A percentile compares a stretch with the other conserved stretches of the same genome.
Evolutionary conservation across 179 eudicot genomes (phyloP).

Genomic region (Beta lomatogona): DNA sequence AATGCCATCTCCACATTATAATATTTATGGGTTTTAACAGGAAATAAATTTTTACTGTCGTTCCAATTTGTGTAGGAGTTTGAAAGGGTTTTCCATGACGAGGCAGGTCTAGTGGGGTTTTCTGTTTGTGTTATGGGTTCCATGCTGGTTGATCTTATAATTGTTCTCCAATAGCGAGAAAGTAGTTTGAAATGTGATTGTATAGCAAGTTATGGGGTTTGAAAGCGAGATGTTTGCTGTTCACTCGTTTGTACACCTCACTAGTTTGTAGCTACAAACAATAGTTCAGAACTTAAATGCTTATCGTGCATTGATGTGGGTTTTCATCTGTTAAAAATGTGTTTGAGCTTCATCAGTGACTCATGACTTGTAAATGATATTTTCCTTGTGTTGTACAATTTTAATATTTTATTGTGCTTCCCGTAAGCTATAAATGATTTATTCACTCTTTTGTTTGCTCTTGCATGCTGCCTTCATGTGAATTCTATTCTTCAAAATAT

Average conservation of each 20-base stretch:
- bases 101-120: not conserved
- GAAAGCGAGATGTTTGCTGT: not conserved
- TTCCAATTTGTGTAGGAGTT: not conserved
- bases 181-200: not conserved
- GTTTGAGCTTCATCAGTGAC: not conserved
- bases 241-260: not conserved
- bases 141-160: not conserved
- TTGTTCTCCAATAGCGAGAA: not conserved
- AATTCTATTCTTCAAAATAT: not conserved
- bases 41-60: not conserved
- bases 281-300: not conserved
- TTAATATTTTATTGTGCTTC: not conserved
- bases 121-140: not conserved
- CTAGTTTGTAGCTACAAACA: not conserved
- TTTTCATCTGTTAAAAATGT: not conserved
- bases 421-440: not conserved
- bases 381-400: not conserved
- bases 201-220: not conserved
- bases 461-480: not conserved
- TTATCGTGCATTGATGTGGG: not conserved
- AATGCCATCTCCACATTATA: not conserved
- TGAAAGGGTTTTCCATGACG: not conserved
- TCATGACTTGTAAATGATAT: not conserved
- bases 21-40: not conserved
- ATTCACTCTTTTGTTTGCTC: not conserved